phyloP scores from a whole-genome alignment of 139 green algal species.

The Mychonastes homosphaera region DNA sequence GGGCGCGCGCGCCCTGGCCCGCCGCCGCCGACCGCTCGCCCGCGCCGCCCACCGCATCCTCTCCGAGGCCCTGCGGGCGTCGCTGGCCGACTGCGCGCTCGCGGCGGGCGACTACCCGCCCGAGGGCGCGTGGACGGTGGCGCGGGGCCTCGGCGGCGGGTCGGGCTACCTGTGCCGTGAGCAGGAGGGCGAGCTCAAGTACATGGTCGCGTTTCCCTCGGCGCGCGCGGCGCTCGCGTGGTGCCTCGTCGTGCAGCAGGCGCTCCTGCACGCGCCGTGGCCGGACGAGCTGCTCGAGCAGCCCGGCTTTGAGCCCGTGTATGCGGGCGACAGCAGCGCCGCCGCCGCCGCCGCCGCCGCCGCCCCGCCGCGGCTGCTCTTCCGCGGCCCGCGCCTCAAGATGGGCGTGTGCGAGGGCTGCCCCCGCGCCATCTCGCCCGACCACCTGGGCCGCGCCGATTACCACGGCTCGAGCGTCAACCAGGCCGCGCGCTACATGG shows the following conservation, averaged over 20 bases:
- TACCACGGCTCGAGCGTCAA: constrained; percentile 18
- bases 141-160: neutral
- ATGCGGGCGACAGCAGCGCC: neutral
- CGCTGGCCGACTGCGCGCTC: too few relatives aligned
- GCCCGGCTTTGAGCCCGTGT: constrained; percentile 6
- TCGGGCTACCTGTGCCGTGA: constrained; percentile 32
- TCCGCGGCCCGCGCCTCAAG: constrained; percentile 30
- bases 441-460: constrained; percentile 24
- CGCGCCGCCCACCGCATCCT: too few relatives aligned
- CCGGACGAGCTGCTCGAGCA: constrained; percentile 6
- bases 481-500: constrained; percentile 17
- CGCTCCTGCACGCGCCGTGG: constrained; percentile 33
- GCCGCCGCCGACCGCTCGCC: too few relatives aligned
- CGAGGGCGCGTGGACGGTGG: too few relatives aligned
- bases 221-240: constrained; percentile 22
- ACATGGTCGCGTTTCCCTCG: constrained; percentile 28
- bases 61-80: too few relatives aligned
- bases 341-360: neutral
- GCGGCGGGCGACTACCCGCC: too few relatives aligned
- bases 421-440: constrained; percentile 25
- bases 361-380: constrained; percentile 11
- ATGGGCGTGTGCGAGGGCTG: constrained; percentile 33
- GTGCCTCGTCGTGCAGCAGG: constrained; percentile 36
- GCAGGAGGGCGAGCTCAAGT: constrained; percentile 36
- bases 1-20: too few relatives aligned